A percentile compares a stretch with the other conserved stretches of the same genome.
These are phyloP conservation scores for Castanospermum australe DNA, from an alignment of 306 rosid species.

Conservation along the genomic window DNA sequence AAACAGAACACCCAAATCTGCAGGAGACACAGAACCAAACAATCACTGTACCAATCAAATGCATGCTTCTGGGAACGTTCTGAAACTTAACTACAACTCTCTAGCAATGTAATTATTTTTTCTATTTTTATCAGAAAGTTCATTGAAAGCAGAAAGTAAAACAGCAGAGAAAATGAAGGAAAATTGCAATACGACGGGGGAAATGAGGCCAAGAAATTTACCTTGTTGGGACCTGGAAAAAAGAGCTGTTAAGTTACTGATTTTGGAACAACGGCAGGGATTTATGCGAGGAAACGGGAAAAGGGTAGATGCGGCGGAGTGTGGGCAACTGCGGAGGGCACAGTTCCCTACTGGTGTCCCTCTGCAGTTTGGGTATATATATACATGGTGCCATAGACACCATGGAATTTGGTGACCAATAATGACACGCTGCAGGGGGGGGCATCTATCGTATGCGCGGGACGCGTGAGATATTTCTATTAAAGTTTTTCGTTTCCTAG, in stretches of 20 bases:
- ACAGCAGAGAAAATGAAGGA: neutral
- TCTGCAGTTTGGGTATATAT: neutral
- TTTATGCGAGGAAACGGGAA: neutral
- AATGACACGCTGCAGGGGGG: neutral
- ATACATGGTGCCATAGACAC: too few relatives aligned
- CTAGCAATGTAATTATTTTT: slow-evolving; percentile 4
- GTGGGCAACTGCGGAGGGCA: neutral
- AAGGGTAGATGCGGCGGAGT: slow-evolving; percentile 31
- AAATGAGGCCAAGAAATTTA: neutral
- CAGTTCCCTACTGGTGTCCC: neutral
- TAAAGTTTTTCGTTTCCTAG: too few relatives aligned
- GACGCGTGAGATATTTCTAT: neutral
- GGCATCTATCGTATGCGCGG: neutral
- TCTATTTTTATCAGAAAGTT: neutral
- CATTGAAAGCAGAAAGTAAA: neutral
- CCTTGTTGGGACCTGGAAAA: slow-evolving; percentile 3
- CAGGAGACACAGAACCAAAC: slow-evolving; percentile 4
- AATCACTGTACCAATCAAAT: slow-evolving; percentile 2
- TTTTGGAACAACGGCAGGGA: neutral
- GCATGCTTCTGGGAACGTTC: neutral
- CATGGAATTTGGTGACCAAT: too few relatives aligned
- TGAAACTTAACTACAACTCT: neutral
- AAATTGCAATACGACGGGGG: neutral
- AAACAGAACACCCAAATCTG: slow-evolving; percentile 14
- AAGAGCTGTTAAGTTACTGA: neutral